phyloP scores from a whole-genome alignment of 2,329 filamentous ascomycete genomes.

The Monosporascus ibericus region DNA sequence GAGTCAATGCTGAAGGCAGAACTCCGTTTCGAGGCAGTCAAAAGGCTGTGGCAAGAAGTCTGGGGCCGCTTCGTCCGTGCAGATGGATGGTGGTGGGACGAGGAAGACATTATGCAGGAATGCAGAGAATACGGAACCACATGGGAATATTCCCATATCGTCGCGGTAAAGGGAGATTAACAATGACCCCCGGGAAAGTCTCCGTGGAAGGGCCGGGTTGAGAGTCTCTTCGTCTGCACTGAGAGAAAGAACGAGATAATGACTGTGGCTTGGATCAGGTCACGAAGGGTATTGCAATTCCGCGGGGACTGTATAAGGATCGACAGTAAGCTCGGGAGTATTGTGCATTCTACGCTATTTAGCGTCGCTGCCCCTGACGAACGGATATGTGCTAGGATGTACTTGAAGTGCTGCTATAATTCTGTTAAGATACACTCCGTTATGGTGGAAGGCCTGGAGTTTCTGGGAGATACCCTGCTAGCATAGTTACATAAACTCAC shows the following conservation, averaged over 20 bases:
- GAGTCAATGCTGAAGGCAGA: slow-evolving; percentile 35
- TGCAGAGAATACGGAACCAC: slow-evolving; percentile 47
- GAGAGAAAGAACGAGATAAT: not conserved
- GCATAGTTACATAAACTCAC: not conserved
- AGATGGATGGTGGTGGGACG: slow-evolving; percentile 58
- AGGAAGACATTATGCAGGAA: slow-evolving; percentile 46
- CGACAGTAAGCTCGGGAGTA: not conserved
- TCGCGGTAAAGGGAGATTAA: slow-evolving; percentile 42
- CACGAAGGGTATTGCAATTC: not conserved
- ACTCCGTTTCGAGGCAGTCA: slow-evolving; percentile 34
- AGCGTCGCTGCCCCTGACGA: not conserved
- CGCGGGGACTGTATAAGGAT: too few relatives aligned
- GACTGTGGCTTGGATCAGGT: not conserved
- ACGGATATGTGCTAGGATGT: not conserved
- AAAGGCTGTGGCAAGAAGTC: slow-evolving; percentile 55
- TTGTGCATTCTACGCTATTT: not conserved
- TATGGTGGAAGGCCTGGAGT: not conserved
- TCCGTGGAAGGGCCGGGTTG: not conserved
- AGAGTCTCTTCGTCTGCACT: not conserved
- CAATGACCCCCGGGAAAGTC: not conserved
- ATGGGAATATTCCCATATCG: slow-evolving; percentile 54
- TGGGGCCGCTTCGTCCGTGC: slow-evolving; percentile 50
- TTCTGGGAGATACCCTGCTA: not conserved
- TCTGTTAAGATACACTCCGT: not conserved
- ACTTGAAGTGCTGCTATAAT: not conserved